Percentiles rank a stretch among this genome's conserved stretches.
Evolutionary conservation across 495 filamentous ascomycete species (phyloP).

Genomic region (Penicillium paradoxum): DNA sequence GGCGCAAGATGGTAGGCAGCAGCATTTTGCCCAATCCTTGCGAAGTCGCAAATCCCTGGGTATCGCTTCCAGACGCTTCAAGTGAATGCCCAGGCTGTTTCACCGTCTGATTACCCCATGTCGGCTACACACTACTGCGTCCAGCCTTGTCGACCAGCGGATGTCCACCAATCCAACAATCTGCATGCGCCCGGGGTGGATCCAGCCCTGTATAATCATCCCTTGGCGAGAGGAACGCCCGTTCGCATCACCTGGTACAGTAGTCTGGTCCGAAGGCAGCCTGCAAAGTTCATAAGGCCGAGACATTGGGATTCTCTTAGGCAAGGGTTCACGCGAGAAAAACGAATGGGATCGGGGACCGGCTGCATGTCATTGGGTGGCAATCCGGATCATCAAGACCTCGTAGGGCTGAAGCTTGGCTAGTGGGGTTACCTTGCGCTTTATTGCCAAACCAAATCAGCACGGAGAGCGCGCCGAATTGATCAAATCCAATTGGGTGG

Average conservation of each 20-base stretch:
- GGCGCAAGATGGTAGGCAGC: background rate
- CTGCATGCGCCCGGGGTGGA: background rate
- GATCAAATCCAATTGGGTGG: too few species aligned
- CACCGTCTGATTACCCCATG: background rate
- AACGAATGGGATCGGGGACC: background rate
- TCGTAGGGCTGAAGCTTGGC: conserved; percentile 29
- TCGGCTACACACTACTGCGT: background rate
- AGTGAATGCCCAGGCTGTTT: too few species aligned
- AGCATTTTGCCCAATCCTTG: conserved; percentile 4
- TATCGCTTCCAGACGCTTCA: background rate
- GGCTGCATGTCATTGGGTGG: conserved; percentile 1
- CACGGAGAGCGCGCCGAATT: too few species aligned
- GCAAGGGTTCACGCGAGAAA: background rate
- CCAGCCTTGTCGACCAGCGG: background rate
- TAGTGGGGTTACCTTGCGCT: conserved; percentile 6
- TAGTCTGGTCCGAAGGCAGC: background rate
- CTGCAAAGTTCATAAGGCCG: background rate
- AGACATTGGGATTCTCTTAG: background rate
- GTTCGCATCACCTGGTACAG: background rate
- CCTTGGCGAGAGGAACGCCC: background rate
- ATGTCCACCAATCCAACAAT: background rate
- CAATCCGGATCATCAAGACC: conserved; percentile 1
- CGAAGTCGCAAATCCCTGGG: background rate
- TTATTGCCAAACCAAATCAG: background rate
- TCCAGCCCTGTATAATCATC: background rate